phyloP scores from a whole-genome alignment of 1,284 basidiomycete genomes.

The Peniophora sp. region DNA sequence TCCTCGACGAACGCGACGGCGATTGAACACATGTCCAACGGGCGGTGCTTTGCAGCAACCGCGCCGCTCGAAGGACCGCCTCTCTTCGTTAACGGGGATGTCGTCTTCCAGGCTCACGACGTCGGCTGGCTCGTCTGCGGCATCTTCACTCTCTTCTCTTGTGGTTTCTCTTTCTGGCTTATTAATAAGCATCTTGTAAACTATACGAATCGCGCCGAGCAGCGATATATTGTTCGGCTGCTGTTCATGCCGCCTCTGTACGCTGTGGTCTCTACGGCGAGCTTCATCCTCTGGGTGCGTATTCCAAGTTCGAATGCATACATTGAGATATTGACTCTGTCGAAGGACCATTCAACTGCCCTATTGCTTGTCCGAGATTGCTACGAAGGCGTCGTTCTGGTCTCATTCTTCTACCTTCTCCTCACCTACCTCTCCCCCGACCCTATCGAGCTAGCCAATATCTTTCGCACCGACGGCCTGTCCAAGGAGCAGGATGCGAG shows the following conservation, averaged over 20 bases:
- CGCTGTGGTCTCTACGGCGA: constrained; percentile 56
- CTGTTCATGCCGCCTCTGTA: constrained; percentile 79
- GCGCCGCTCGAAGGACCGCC: constrained; percentile 38
- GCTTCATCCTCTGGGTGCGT: constrained; percentile 67
- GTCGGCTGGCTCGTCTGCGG: constrained; percentile 69
- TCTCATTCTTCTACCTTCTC: constrained; percentile 73
- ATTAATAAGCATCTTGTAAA: constrained; percentile 64
- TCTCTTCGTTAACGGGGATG: constrained; percentile 52
- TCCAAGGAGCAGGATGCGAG: constrained; percentile 44
- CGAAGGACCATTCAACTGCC: constrained; percentile 56
- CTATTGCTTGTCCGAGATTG: constrained; percentile 57
- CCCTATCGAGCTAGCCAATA: constrained; percentile 50
- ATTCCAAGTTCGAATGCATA: no score
- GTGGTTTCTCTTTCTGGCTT: constrained; percentile 58
- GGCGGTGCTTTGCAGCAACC: constrained; percentile 13
- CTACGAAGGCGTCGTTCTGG: constrained; percentile 66
- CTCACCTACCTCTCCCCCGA: constrained; percentile 66
- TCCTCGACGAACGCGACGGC: neutral
- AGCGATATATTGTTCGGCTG: constrained; percentile 59
- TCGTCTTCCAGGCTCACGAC: constrained; percentile 56
- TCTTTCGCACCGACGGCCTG: constrained; percentile 51
- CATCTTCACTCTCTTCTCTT: constrained; percentile 50
- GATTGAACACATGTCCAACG: neutral
- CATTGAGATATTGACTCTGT: no score
- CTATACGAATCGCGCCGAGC: constrained; percentile 56